Evolutionary conservation across 192 early-diverging fungal genomes (phyloP), one percentile per base, ranked within the genome.

Genomic region (Kickxella alabastrina): DNA sequence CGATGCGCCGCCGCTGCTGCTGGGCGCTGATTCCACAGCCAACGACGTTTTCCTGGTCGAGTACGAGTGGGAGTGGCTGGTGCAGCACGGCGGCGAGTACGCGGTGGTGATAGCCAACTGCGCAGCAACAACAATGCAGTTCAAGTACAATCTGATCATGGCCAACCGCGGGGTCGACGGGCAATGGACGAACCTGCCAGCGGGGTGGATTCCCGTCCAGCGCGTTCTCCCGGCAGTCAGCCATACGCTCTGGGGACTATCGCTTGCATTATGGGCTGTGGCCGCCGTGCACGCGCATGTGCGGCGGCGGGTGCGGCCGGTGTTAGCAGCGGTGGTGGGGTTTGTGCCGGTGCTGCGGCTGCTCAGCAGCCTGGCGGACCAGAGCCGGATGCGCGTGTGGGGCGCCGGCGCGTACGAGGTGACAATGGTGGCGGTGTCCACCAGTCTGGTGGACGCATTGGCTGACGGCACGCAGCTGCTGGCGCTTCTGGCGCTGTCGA

Each of bases 111-210:
- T 73, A 10, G 69, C 69, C 18, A 73, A 73, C 50, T 73, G 69
- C 43, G 69, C 69, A 17, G 62, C 62, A 12, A 65, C 69, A 9
- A 61, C 69, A 19, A 57, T 73, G n/a, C 69, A 73, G 55, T 73
- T 73, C 69, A 73, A 73, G 25, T 73, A 73, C 37, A 73, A 73
- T 29, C 51, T 73, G 54, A 65, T 73, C 10, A 73, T 73, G 69
- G 69, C 69, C 12, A 73, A 73, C 43, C 53, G 62, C 35, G 61
- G 69, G 62, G 43, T 19, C 57, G 59, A 65, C 50, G 69, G 69
- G 4, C 43, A 41, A 10, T 73, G 69, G 69, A 73, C 69, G 0
- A 73, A 73, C 27, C 27, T 73, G 29, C 58, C 62, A 14, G 69
- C 69, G 10, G 69, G 69, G 0, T 73, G 69, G 69, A 73, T 73